phyloP scores from a whole-genome alignment of 495 filamentous ascomycete species.

The Lophium mytilinum region DNA sequence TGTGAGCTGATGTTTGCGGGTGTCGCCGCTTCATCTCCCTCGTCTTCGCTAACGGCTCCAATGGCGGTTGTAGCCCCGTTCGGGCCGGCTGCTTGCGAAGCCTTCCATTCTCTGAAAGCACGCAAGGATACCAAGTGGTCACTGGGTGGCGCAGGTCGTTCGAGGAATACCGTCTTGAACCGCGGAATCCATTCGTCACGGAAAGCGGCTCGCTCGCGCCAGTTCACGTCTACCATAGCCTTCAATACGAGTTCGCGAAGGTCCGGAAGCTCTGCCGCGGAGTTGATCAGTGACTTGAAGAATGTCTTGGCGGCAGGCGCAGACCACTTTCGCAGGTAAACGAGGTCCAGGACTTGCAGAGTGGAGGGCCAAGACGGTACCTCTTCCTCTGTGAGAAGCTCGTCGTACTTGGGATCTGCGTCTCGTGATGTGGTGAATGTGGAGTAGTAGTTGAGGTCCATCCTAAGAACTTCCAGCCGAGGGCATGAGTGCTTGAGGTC shows the following conservation, averaged over 20 bases:
- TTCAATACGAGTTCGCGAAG: conserved; percentile 62
- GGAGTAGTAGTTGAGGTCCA: conserved; percentile 65
- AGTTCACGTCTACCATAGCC: conserved; percentile 62
- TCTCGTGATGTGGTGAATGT: conserved; percentile 49
- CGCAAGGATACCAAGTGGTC: conserved; percentile 29
- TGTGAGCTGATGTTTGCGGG: no score
- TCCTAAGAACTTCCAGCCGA: conserved; percentile 55
- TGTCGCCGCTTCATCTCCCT: background rate
- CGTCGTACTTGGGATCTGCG: conserved; percentile 60
- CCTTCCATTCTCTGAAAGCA: conserved; percentile 27
- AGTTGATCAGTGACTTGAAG: conserved; percentile 65
- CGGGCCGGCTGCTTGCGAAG: background rate
- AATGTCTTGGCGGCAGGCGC: conserved; percentile 57
- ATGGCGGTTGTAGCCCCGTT: background rate
- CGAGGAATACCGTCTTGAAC: conserved; percentile 56
- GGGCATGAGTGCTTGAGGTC: conserved; percentile 55
- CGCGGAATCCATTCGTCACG: conserved; percentile 62
- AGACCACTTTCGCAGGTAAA: conserved; percentile 65
- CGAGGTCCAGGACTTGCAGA: conserved; percentile 61
- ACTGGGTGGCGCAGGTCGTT: conserved; percentile 45
- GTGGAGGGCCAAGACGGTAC: conserved; percentile 66
- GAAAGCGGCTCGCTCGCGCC: conserved; percentile 68
- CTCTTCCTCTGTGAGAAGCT: conserved; percentile 50
- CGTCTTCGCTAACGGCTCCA: background rate
- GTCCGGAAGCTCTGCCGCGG: conserved; percentile 51